A percentile compares a stretch with the other conserved stretches of the same genome.
phyloP scores from a whole-genome alignment of 441 rosid species.

The Bocquillonia castaneifolia region DNA sequence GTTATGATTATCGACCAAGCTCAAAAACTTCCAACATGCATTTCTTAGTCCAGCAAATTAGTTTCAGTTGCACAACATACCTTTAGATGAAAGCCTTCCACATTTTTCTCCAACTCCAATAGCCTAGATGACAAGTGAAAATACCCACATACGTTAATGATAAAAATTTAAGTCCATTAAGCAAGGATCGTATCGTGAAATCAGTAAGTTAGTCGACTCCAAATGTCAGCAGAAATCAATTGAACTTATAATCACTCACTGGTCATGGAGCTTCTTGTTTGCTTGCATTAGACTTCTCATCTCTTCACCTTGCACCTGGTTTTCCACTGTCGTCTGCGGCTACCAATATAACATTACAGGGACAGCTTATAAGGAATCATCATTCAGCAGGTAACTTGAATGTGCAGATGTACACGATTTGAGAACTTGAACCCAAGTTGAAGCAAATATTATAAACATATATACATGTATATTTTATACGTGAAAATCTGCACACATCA shows the following conservation, averaged over 20 bases:
- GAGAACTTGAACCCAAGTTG: no score
- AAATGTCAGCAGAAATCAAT: neutral
- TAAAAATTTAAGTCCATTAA: neutral
- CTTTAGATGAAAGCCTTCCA: slow-evolving; percentile 1
- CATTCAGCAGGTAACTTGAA: neutral
- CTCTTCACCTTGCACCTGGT: neutral
- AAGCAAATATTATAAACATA: no score
- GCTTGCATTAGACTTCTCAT: neutral
- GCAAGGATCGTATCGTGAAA: no score
- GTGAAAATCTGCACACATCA: neutral
- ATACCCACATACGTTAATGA: neutral
- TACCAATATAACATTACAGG: slow-evolving; percentile 3
- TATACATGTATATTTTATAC: no score
- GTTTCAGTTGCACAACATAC: neutral
- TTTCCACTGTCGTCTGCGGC: neutral
- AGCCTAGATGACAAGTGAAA: slow-evolving; percentile 5
- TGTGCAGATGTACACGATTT: neutral
- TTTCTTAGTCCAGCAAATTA: neutral
- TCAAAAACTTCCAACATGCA: neutral
- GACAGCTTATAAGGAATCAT: neutral
- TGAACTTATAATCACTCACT: slow-evolving; percentile 1
- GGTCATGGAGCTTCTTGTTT: slow-evolving; percentile 5
- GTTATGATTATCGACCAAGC: neutral
- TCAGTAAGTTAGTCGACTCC: no score
- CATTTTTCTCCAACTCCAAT: slow-evolving; percentile 7